phyloP scores from a whole-genome alignment of 2,329 filamentous ascomycete species.

The Amylocarpus encephaloides region DNA sequence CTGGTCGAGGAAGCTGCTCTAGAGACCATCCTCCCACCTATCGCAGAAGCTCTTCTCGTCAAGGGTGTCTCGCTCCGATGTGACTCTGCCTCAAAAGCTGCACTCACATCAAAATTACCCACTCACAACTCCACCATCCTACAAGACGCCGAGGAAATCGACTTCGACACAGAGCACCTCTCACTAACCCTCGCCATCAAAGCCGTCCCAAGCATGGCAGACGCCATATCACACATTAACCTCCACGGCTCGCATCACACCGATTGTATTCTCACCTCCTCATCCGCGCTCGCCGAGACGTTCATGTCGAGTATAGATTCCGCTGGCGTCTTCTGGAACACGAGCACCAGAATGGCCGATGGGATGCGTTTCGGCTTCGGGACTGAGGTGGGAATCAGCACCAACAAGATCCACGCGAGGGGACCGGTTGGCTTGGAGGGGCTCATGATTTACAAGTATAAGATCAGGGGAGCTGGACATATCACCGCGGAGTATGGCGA shows the following conservation, averaged over 20 bases:
- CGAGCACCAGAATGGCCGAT: conserved; percentile 88
- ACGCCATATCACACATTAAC: conserved; percentile 86
- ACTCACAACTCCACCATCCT: conserved; percentile 43
- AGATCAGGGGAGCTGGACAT: conserved; percentile 78
- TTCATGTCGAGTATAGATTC: conserved; percentile 87
- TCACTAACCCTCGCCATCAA: conserved; percentile 79
- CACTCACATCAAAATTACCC: conserved; percentile 45
- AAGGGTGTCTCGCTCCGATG: conserved; percentile 81
- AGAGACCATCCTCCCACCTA: conserved; percentile 57
- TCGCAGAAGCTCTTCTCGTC: conserved; percentile 66
- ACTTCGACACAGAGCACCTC: conserved; percentile 87
- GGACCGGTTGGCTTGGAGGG: conserved; percentile 93
- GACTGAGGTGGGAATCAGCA: conserved; percentile 96
- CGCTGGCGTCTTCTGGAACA: conserved; percentile 94
- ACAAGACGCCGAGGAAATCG: conserved; percentile 58
- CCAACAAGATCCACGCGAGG: conserved; percentile 94
- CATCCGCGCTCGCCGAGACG: conserved; percentile 59
- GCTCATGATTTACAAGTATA: conserved; percentile 95
- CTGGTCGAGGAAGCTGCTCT: conserved; percentile 73
- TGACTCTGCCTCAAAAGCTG: conserved; percentile 61
- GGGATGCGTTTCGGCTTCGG: conserved; percentile 97
- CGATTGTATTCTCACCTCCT: conserved; percentile 77
- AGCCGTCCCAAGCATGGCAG: conserved; percentile 60
- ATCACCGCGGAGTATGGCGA: conserved; percentile 69
- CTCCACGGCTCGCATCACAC: conserved; percentile 89